Base-by-base conservation (phyloP, 805 yeast species). In the Zygotorulaspora sp. region DNA sequence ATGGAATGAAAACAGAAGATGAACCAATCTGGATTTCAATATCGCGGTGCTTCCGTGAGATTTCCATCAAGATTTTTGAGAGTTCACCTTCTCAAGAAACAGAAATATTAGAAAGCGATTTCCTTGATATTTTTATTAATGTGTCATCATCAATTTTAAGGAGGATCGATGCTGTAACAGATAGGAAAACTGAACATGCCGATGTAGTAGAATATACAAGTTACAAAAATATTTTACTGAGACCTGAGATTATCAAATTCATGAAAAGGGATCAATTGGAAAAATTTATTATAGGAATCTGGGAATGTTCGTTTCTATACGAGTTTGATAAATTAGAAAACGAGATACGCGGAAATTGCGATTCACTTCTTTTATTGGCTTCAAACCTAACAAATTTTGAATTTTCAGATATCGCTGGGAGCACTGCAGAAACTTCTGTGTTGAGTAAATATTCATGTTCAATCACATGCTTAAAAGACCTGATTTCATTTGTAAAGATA, bases 221-320 rank as follows among this genome's bases (percentile, higher is more conserved):
- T 2, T 62, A 77, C 44, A 69, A 72, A 30, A 44, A 48, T 0
- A 44, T 68, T 3, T 51, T 82, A 3, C 42, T 78, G 5, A 68
- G 74, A 1, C 53, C 58, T 18, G 55, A 76, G 11, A 46, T 55
- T 1, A 58, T 66, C 11, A 25, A 41, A 0, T 48, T 58, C 2
- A 41, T 66, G 8, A 45, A 53, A 2, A 53, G 56, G 4, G 48
- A 49, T 1, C 55, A 68, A 14, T 49, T 80, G 9, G 66, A 67
- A 8, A 62, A 61, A 8, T 68, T 77, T 30, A 54, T 81, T 2
- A 55, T 67, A 4, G 58, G 70, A 1, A 49, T 87, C 2, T 81
- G 84, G 74, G 54, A 62, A 1, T 66, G 74, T 15, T 81, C 90
- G 1, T 83, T 70, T 46, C 60, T 75, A 18, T 83, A 74, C 64